Percentiles rank a stretch among this genome's conserved stretches.
These are phyloP conservation scores for Ceratonia siliqua DNA, from an alignment of 306 rosid species.

Conservation along the genomic window DNA sequence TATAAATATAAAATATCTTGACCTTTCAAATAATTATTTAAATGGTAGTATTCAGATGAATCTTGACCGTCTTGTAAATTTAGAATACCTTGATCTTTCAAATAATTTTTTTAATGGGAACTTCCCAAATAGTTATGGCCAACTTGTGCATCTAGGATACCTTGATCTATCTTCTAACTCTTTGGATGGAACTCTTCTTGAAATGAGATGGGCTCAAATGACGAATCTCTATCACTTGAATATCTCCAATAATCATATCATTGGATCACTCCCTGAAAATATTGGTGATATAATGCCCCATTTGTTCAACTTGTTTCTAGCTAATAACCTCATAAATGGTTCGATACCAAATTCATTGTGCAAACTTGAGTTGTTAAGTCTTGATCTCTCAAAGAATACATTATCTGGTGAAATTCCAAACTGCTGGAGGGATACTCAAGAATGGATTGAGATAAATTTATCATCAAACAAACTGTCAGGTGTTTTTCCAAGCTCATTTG, in stretches of 20 bases:
- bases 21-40: too few species aligned
- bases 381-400: background rate
- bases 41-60: too few species aligned
- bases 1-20: too few species aligned
- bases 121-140: too few species aligned
- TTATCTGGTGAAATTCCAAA: background rate
- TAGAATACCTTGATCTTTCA: too few species aligned
- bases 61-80: too few species aligned
- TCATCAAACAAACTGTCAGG: too few species aligned
- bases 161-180: background rate
- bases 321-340: background rate
- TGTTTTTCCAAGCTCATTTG: too few species aligned
- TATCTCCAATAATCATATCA: background rate
- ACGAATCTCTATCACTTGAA: background rate
- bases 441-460: too few species aligned
- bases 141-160: background rate
- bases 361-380: background rate
- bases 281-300: background rate
- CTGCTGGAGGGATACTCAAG: background rate
- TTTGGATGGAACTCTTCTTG: background rate
- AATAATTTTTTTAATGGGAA: too few species aligned
- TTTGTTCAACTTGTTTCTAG: background rate
- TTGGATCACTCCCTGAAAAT: background rate
- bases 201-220: background rate
- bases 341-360: background rate